Percentiles rank a stretch among this genome's conserved stretches.
Evolutionary conservation across 768 basidiomycete species (phyloP).

Genomic region (Cyathus striatus): DNA sequence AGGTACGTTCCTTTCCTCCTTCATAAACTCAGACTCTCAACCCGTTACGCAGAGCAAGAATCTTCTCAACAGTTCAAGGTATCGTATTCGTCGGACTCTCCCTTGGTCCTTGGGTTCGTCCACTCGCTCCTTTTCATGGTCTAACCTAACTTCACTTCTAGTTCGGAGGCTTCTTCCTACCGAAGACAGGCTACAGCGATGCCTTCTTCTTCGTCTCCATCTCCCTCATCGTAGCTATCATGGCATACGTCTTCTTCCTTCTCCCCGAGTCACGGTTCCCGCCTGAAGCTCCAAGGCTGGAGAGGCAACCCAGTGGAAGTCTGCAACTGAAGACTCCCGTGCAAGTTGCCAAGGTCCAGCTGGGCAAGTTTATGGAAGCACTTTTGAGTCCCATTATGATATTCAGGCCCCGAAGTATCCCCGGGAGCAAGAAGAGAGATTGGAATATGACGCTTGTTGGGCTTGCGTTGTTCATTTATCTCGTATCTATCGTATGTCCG

Average conservation of each 20-base stretch:
- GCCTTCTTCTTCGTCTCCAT: conserved; percentile 43
- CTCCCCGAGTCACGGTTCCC: conserved; percentile 51
- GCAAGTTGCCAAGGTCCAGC: conserved; percentile 15
- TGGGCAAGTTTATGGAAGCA: conserved; percentile 27
- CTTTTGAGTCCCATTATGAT: conserved; percentile 64
- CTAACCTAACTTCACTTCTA: conserved; percentile 7
- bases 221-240: conserved; percentile 26
- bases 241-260: conserved; percentile 36
- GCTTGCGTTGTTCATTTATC: conserved; percentile 54
- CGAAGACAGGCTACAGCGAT: conserved; percentile 51
- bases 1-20: conserved; percentile 18
- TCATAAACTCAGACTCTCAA: background rate
- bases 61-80: conserved; percentile 66
- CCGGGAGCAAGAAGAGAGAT: conserved; percentile 43
- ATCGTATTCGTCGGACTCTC: conserved; percentile 76
- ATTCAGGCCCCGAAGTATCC: conserved; percentile 55
- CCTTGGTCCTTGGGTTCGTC: conserved; percentile 67
- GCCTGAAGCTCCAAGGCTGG: conserved; percentile 8
- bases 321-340: conserved; percentile 25
- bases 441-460: conserved; percentile 75
- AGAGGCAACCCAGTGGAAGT: conserved; percentile 13
- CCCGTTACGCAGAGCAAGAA: conserved; percentile 29
- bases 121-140: background rate
- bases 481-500: conserved; percentile 56
- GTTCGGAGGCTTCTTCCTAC: conserved; percentile 50